Evolutionary conservation across 1,139 yeast species (phyloP).

Genomic region (Kodamaea sp.): DNA sequence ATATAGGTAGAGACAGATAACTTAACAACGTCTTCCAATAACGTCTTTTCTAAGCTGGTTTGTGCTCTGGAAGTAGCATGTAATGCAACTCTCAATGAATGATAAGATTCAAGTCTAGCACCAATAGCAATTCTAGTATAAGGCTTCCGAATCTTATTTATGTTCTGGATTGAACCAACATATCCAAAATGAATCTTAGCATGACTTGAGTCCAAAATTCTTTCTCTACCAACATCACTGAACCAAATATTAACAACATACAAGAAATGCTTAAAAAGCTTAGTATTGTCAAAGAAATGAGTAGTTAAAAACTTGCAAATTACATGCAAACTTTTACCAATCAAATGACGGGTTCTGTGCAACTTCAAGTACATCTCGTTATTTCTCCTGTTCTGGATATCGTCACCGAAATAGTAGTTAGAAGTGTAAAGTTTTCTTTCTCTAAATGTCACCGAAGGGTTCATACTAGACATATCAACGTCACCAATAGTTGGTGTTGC

Average conservation of each 20-base stretch:
- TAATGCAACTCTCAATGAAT: slow-evolving; percentile 67
- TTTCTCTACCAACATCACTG: slow-evolving; percentile 76
- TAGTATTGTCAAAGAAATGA: slow-evolving; percentile 64
- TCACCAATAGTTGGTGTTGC: slow-evolving; percentile 45
- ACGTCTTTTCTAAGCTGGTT: slow-evolving; percentile 58
- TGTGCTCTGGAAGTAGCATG: slow-evolving; percentile 76
- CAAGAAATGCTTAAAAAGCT: slow-evolving; percentile 60
- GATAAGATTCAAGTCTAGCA: slow-evolving; percentile 72
- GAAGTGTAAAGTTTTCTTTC: slow-evolving; percentile 59
- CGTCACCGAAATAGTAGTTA: slow-evolving; percentile 54
- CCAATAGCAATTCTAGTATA: slow-evolving; percentile 78
- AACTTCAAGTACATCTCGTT: slow-evolving; percentile 55
- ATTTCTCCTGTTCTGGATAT: slow-evolving; percentile 41
- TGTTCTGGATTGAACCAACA: slow-evolving; percentile 34
- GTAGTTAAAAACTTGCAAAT: slow-evolving; percentile 48
- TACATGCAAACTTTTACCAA: slow-evolving; percentile 68
- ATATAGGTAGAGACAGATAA: slow-evolving; percentile 70
- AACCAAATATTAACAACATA: slow-evolving; percentile 77
- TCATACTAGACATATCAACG: slow-evolving; percentile 41
- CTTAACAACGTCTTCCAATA: slow-evolving; percentile 67
- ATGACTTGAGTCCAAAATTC: slow-evolving; percentile 56
- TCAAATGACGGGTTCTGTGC: slow-evolving; percentile 56
- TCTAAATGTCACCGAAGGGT: slow-evolving; percentile 52
- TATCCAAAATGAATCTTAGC: slow-evolving; percentile 37
- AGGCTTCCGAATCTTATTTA: slow-evolving; percentile 57